A percentile compares a stretch with the other conserved stretches of the same genome.
Conservation (phyloP, 2,329 filamentous ascomycete species). For the Ophiostoma sp. region DNA sequence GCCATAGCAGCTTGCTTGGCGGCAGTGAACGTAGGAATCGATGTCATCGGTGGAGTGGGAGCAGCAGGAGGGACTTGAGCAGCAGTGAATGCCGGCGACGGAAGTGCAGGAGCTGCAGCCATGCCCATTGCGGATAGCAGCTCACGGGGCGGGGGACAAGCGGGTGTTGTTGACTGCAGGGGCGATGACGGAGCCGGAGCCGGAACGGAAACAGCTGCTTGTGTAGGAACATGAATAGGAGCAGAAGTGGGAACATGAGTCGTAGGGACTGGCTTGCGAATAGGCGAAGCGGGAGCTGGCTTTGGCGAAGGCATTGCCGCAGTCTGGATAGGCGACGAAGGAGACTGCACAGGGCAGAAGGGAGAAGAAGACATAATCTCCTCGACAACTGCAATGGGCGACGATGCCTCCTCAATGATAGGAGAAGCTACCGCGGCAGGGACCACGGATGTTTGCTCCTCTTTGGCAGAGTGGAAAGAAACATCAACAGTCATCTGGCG, state of each 20-base stretch:
- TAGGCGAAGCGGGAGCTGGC: constrained; percentile 13
- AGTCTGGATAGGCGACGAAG: constrained; percentile 26
- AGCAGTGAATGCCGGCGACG: background rate
- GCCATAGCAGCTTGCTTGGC: constrained; percentile 5
- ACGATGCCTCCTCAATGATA: background rate
- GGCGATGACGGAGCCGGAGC: constrained; percentile 20
- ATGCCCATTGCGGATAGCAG: constrained; percentile 24
- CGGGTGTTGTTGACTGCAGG: constrained; percentile 26
- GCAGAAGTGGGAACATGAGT: background rate
- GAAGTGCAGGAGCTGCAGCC: background rate
- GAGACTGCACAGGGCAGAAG: constrained; percentile 24
- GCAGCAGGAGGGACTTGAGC: constrained; percentile 16
- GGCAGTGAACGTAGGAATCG: constrained; percentile 15
- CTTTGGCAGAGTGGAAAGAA: constrained; percentile 42
- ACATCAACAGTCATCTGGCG: constrained; percentile 34
- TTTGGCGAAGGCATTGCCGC: constrained; percentile 23
- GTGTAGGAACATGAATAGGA: background rate
- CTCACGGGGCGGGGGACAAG: constrained; percentile 25
- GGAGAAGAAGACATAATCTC: constrained; percentile 23
- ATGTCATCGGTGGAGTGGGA: constrained; percentile 20
- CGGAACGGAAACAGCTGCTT: background rate
- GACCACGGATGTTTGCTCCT: constrained; percentile 39
- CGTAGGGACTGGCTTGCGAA: background rate
- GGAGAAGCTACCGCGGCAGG: constrained; percentile 16
- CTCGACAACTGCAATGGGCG: constrained; percentile 18